phyloP scores from a whole-genome alignment of 768 basidiomycete species.

The Serendipita sp. region DNA sequence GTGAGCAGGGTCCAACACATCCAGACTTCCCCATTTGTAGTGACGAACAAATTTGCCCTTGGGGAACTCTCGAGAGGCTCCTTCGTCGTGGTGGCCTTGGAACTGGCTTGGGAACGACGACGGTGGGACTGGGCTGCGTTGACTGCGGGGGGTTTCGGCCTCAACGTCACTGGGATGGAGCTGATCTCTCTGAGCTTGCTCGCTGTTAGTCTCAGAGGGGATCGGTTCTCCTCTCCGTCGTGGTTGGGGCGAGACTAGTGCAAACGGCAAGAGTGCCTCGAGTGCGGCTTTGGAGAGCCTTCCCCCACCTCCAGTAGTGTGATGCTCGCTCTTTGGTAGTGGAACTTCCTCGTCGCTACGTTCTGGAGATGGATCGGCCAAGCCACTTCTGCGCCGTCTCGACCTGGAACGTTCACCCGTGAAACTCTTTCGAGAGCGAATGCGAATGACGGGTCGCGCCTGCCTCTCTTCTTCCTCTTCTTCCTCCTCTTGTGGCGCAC shows the following conservation, averaged over 20 bases:
- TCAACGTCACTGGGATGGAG: not conserved
- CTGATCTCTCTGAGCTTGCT: not conserved
- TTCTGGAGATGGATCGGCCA: conserved; percentile 6
- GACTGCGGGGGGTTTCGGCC: conserved; percentile 2
- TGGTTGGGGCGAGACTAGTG: conserved; percentile 58
- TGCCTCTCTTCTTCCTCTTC: conserved; percentile 36
- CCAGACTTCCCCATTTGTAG: conserved; percentile 79
- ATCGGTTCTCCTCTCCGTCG: conserved; percentile 15
- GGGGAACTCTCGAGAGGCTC: conserved; percentile 44
- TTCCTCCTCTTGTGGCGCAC: conserved; percentile 21
- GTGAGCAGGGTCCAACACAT: conserved; percentile 71
- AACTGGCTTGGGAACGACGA: not conserved
- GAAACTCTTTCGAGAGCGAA: conserved; percentile 39
- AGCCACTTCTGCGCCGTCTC: conserved; percentile 11
- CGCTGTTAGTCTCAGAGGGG: conserved; percentile 15
- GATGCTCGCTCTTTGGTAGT: conserved; percentile 25
- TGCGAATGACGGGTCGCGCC: conserved; percentile 62
- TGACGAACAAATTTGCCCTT: conserved; percentile 60
- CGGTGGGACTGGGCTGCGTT: conserved; percentile 6
- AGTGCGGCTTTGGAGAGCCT: conserved; percentile 46
- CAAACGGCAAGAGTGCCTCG: conserved; percentile 50
- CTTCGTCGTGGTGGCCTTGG: conserved; percentile 24
- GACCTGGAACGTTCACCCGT: conserved; percentile 8
- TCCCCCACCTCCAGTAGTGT: conserved; percentile 51
- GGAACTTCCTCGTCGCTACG: not conserved